phyloP scores from a whole-genome alignment of 2,329 filamentous ascomycete species.

The Aspergillus aculeatus region DNA sequence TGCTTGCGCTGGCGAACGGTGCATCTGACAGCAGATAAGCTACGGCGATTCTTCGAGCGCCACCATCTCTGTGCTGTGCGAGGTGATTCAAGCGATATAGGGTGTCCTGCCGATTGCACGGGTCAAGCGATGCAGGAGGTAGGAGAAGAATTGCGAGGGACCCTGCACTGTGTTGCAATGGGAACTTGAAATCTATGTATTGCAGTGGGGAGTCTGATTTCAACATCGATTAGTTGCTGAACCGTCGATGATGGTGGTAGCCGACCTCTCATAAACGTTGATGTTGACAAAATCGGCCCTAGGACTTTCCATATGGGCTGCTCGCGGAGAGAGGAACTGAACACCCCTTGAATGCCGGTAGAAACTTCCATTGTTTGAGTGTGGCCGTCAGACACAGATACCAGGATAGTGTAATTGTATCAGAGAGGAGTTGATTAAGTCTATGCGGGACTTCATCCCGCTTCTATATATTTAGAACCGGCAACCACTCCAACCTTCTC shows the following conservation, averaged over 20 bases:
- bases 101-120: conserved; percentile 16
- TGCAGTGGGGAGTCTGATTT: not conserved
- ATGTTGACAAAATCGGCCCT: conserved; percentile 19
- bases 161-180: not conserved
- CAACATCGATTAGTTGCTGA: not conserved
- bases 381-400: not conserved
- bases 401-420: not conserved
- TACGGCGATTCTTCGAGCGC: conserved; percentile 16
- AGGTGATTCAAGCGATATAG: conserved; percentile 20
- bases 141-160: conserved; percentile 24
- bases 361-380: conserved; percentile 3
- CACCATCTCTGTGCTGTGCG: not conserved
- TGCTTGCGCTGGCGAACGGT: conserved; percentile 20
- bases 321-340: conserved; percentile 42
- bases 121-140: conserved; percentile 18
- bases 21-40: conserved; percentile 25
- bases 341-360: conserved; percentile 20
- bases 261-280: conserved; percentile 23
- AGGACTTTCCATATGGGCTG: conserved; percentile 39
- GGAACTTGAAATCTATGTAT: conserved; percentile 22
- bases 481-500: not conserved
- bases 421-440: conserved; percentile 17
- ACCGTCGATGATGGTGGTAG: not conserved
- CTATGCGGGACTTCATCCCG: conserved; percentile 1
- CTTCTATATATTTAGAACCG: not conserved